These are phyloP conservation scores for Mrakiaceae sp. DNA, from an alignment of 1,284 basidiomycete genomes.

Conservation along the genomic window DNA sequence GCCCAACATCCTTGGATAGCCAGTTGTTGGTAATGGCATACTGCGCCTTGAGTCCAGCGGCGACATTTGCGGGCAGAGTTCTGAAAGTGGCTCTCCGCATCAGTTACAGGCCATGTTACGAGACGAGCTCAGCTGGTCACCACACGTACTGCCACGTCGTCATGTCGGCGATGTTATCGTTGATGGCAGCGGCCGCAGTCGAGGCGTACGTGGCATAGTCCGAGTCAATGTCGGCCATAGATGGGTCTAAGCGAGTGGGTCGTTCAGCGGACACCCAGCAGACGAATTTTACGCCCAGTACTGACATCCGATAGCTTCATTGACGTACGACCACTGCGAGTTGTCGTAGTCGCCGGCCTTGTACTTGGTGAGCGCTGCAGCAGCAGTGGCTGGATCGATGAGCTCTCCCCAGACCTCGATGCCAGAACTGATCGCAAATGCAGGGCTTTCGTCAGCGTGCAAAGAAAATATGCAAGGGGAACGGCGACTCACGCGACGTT, in stretches of 20 bases:
- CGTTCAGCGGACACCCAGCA: slow-evolving; percentile 25
- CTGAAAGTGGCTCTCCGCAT: background rate
- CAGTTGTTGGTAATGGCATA: slow-evolving; percentile 23
- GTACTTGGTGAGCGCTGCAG: slow-evolving; percentile 23
- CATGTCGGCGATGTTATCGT: slow-evolving; percentile 63
- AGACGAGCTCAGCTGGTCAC: too few species aligned
- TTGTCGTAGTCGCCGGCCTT: slow-evolving; percentile 18
- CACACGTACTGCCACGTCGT: slow-evolving; percentile 22
- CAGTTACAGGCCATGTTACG: background rate
- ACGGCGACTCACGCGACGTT: slow-evolving; percentile 28
- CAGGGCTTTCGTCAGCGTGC: background rate
- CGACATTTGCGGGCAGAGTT: slow-evolving; percentile 26
- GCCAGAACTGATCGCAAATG: slow-evolving; percentile 20
- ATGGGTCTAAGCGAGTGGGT: slow-evolving; percentile 14
- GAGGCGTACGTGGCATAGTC: slow-evolving; percentile 32
- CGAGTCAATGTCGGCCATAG: slow-evolving; percentile 16
- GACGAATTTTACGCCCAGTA: slow-evolving; percentile 14
- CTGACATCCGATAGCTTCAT: slow-evolving; percentile 15
- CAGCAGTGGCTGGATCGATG: slow-evolving; percentile 21
- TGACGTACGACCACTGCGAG: slow-evolving; percentile 17
- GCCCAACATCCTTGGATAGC: slow-evolving; percentile 28
- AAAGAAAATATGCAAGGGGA: slow-evolving; percentile 23
- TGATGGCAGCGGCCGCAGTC: slow-evolving; percentile 54
- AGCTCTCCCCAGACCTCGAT: slow-evolving; percentile 22
- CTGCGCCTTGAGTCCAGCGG: slow-evolving; percentile 28